Conservation (phyloP, 2,329 filamentous ascomycete species). For the Pseudogymnoascus verrucosus region DNA sequence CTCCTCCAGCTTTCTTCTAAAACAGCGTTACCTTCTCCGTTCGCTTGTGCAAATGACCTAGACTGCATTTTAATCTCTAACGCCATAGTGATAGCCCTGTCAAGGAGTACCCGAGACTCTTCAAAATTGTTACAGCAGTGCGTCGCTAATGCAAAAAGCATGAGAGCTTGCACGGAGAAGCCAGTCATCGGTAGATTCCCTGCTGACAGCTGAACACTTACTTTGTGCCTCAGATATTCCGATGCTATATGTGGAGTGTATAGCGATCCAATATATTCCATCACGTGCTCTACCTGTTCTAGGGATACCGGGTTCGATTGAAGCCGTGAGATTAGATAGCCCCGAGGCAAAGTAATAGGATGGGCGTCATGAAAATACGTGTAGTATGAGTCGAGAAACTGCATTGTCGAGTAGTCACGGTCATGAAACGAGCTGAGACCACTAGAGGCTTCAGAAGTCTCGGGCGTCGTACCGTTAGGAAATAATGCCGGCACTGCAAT, state of each 20-base stretch:
- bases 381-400: too few relatives aligned
- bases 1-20: constrained; percentile 54
- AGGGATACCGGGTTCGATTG: constrained; percentile 28
- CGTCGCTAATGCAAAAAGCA: constrained; percentile 31
- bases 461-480: too few relatives aligned
- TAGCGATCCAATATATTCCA: constrained; percentile 33
- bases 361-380: too few relatives aligned
- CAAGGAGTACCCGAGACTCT: constrained; percentile 26
- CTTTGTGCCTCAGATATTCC: constrained; percentile 25
- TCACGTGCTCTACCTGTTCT: constrained; percentile 24
- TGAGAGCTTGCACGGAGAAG: constrained; percentile 30
- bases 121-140: constrained; percentile 29
- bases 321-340: constrained; percentile 26
- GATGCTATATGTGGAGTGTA: constrained; percentile 27
- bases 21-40: constrained; percentile 39
- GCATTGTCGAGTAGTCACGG: too few relatives aligned
- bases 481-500: too few relatives aligned
- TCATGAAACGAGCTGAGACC: too few relatives aligned
- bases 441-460: too few relatives aligned
- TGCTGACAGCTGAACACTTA: too few relatives aligned
- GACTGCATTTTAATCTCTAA: constrained; percentile 53
- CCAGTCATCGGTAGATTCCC: constrained; percentile 20
- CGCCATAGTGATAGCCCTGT: constrained; percentile 48
- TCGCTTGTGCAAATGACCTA: constrained; percentile 41
- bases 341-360: constrained; percentile 23